phyloP scores from a whole-genome alignment of 805 yeast genomes.

The Starmerella stellata region DNA sequence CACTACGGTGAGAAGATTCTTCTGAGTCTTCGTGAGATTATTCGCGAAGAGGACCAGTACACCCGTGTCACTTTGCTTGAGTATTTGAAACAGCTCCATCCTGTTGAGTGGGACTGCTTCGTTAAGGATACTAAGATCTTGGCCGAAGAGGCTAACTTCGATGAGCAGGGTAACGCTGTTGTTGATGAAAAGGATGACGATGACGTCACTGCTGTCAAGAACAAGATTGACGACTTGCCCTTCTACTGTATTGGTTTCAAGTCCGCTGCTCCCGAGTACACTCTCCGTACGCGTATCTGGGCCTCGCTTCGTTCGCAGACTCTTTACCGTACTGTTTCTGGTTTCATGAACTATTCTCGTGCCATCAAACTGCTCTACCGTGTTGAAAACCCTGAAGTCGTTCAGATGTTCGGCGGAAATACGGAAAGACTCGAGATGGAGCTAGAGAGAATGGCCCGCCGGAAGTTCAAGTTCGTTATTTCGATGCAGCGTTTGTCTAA shows the following conservation, averaged over 20 bases:
- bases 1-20: conserved; percentile 91
- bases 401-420: conserved; percentile 96
- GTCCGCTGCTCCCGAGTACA: conserved; percentile 92
- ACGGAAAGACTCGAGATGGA: conserved; percentile 93
- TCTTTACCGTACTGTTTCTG: conserved; percentile 87
- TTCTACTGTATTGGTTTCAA: conserved; percentile 94
- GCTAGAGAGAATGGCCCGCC: conserved; percentile 60
- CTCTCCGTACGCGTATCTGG: conserved; percentile 93
- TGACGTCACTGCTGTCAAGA: conserved; percentile 56
- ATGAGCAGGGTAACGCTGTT: conserved; percentile 27
- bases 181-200: conserved; percentile 25
- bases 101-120: conserved; percentile 94
- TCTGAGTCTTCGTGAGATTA: conserved; percentile 83
- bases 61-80: conserved; percentile 87
- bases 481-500: conserved; percentile 73
- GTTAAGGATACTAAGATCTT: conserved; percentile 88
- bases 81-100: conserved; percentile 85
- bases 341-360: conserved; percentile 95
- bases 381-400: conserved; percentile 88
- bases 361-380: conserved; percentile 85
- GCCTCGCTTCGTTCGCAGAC: conserved; percentile 96
- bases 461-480: conserved; percentile 64
- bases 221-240: conserved; percentile 79
- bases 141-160: conserved; percentile 80
- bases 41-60: conserved; percentile 91